Base-by-base conservation (phyloP, 2,329 filamentous ascomycete species). In the Cladobotryum protrusum region DNA sequence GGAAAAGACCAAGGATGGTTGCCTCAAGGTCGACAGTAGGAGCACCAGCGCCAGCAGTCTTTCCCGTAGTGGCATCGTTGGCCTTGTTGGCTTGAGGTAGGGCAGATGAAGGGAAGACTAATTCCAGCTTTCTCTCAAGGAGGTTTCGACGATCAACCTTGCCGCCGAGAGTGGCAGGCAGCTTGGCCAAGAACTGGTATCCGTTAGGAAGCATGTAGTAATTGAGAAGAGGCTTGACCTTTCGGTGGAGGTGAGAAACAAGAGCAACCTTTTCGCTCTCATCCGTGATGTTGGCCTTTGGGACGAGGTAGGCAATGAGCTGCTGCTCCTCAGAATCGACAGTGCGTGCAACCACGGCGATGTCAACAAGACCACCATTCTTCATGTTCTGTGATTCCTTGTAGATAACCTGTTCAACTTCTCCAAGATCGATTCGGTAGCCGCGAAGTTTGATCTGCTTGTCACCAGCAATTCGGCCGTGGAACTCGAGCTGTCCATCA, bases 401-500 rank as follows among this genome's bases (percentile, higher is more conserved):
- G 50, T 56, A 56, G 12, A 59, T 54, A 15, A 54, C 47, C 5
- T 53, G 50, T 48, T 71, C 69, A 5, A 72, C 51, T 36, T 73
- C 70, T 24, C 66, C 59, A 2, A 74, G 59, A 45, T 74, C 69
- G 9, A 72, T 49, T 3, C 72, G 67, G 52, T 67, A 56, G 1
- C 60, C 61, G 4, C 59, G 57, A 4, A 62, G 54, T 50, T 64
- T 64, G 54, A 62, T 56, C 47, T 73, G 67, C 5, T 67, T 63
- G 58, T 76, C 73, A 2, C 63, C 66, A 0, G 55, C 56, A 2
- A 65, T 60, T 3, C 74, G 66, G 1, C 72, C 69, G 4, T 67
- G 52, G 35, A 66, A 65, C 3, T 64, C 54, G 2, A 76, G 45
- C n/a, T 70, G 59, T 0, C 70, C 71, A 34, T 64, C 61, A 0